Conservation (phyloP, 805 yeast species). For the Scheffersomyces lignosus region DNA sequence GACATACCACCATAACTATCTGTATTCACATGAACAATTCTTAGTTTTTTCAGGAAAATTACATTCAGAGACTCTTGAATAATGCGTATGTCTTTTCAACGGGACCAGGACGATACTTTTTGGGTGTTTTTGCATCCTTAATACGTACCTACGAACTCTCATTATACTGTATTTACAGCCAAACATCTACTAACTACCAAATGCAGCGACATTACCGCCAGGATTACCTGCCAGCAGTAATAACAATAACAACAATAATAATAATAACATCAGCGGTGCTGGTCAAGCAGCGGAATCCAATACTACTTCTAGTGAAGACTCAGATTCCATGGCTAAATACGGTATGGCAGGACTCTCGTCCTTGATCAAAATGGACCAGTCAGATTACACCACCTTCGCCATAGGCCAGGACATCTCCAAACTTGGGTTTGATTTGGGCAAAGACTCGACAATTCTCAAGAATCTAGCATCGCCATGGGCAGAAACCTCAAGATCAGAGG, state of each 20-base stretch:
- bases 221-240: constrained; percentile 18
- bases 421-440: constrained; percentile 60
- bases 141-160: constrained; percentile 4
- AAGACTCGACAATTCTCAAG: constrained; percentile 51
- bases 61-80: no score
- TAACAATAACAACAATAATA: no score
- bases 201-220: constrained; percentile 27
- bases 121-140: constrained; percentile 2
- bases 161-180: no score
- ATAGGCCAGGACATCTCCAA: constrained; percentile 73
- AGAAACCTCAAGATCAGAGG: constrained; percentile 86
- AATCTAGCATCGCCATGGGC: constrained; percentile 93
- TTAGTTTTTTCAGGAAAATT: no score
- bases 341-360: constrained; percentile 67
- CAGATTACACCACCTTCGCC: constrained; percentile 64
- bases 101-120: not conserved
- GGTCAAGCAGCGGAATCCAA: constrained; percentile 1
- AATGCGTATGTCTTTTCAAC: constrained; percentile 1
- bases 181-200: no score
- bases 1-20: no score
- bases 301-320: no score
- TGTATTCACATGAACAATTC: no score
- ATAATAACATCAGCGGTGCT: no score
- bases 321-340: constrained; percentile 61
- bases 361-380: constrained; percentile 60